Evolutionary conservation across 169 alveolate species (phyloP).

Genomic region (Eimeria praecox): DNA sequence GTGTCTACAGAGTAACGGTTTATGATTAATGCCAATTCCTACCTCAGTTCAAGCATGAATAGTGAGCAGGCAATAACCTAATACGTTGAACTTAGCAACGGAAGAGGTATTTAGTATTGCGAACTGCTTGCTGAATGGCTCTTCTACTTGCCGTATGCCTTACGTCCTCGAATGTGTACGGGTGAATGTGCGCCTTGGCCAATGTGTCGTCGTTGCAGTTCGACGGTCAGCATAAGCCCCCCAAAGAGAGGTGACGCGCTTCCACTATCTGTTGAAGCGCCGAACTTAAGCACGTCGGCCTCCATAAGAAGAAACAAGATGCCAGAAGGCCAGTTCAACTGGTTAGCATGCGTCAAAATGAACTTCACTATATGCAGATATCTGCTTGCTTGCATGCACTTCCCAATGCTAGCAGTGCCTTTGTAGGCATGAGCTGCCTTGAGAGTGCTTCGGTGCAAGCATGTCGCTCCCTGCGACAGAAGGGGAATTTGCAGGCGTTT

Average conservation of each 20-base stretch:
- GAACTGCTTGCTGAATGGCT: neutral
- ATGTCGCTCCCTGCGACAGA: conserved; percentile 18
- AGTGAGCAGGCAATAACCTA: neutral
- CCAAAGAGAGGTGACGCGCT: neutral
- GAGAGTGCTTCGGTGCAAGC: neutral
- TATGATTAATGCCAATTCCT: too few species aligned
- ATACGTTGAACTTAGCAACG: neutral
- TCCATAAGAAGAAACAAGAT: neutral
- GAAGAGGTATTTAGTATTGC: neutral
- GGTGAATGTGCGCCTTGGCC: neutral
- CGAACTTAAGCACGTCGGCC: neutral
- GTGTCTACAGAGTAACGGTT: neutral
- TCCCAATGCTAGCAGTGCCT: neutral
- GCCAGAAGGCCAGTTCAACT: conserved; percentile 1
- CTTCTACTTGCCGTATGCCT: neutral
- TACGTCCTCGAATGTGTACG: neutral
- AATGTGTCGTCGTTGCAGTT: neutral
- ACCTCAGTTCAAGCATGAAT: too few species aligned
- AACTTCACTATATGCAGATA: neutral
- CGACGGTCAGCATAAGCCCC: neutral
- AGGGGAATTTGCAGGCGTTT: neutral
- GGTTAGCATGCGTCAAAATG: neutral
- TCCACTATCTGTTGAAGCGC: neutral
- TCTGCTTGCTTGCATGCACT: neutral
- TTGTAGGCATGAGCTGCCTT: neutral